Evolutionary conservation across 306 rosid species (phyloP), one percentile per base, ranked within the genome.

Genomic region (Glycine soja): DNA sequence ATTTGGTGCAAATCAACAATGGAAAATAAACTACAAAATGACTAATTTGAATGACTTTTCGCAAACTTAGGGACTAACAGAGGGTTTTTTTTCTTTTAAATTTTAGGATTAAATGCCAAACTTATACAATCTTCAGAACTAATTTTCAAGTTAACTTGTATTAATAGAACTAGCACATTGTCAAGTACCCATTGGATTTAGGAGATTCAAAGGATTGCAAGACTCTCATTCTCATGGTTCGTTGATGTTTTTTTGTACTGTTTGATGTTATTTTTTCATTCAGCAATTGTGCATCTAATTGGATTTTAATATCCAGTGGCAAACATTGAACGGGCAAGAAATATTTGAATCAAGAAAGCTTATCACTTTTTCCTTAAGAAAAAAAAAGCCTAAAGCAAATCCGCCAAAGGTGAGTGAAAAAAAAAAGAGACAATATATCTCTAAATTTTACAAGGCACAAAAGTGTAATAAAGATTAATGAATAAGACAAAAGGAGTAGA

Each of bases 301-400:
- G 68, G 56, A 75, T 71, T 71, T 72, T 64, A 50, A 83, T 80
- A 46, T 86, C 80, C 93, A 96, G 99, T 96, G 99, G 83, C 91
- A 89, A 87, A 93, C 98, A 16, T 90, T 96, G 92, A 91, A 93
- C 70, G 99, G 93, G 88, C 98, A 92, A 87, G 99, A 96, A 86
- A 92, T 96, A 85, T 96, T 92, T 92, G 99, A 96, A 86, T 90
- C 99, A 96, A 88, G 99, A 96, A 87, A 87, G 86, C 82, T 88
- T 89, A 75, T 93, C 97, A 11, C 99, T 96, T 83, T 96, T 96
- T 81, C 85, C 97, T 64, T 91, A n/a, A n/a, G n/a, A n/a, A n/a
- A n/a, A n/a, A n/a, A n/a, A n/a, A n/a, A n/a, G n/a, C n/a, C n/a
- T n/a, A n/a, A n/a, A n/a, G n/a, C n/a, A n/a, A n/a, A n/a, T n/a